Evolutionary conservation across 176 grass and related monocot species (phyloP), one percentile per base, ranked within the genome.

Genomic region (Elymus sibiricus): DNA sequence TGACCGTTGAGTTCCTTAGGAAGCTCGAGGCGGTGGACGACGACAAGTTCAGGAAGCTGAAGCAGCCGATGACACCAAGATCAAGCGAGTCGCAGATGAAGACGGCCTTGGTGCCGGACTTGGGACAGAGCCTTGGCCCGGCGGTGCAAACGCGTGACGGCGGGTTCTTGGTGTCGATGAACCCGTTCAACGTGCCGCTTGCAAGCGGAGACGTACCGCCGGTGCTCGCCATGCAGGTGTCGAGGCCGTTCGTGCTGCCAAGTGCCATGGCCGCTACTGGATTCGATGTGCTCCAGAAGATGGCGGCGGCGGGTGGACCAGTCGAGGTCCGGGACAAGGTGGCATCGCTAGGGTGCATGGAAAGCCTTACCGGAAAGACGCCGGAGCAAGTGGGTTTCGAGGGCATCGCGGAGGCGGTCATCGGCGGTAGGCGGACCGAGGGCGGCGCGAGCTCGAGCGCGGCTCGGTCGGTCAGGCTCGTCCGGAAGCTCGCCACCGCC

Each of bases 151-250:
- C 97, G 6, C 90, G 71, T 1, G 90, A 99, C 84, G 90, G 92
- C 3, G 97, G 97, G 9, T 99, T 96, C 76, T 84, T 99, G 60
- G 78, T 90, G 46, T 96, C 94, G 24, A 90, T 90, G 94, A 99
- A 94, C 55, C 97, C 97, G 34, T 96, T 89, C 79, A 86, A 94
- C 70, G 5, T 86, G 40, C 86, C 82, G 12, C 87, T 94, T 12
- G 43, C 55, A 26, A 90, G 70, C 84, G 65, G 77, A 34, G 97
- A 94, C 13, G 69, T 21, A 0, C 64, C 82, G 10, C 90, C 94
- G 25, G 91, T 89, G 73, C 90, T 99, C 4, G 89, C 86, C 11
- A 96, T 99, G 97, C 97, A 99, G 64, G 68, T 99, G 55, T 99
- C 97, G 2, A 93, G 83, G 75, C 87, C 85, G 6, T 87, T 93